Evolutionary conservation across 2,329 filamentous ascomycete species (phyloP).

Genomic region (Penicillium thymicola): DNA sequence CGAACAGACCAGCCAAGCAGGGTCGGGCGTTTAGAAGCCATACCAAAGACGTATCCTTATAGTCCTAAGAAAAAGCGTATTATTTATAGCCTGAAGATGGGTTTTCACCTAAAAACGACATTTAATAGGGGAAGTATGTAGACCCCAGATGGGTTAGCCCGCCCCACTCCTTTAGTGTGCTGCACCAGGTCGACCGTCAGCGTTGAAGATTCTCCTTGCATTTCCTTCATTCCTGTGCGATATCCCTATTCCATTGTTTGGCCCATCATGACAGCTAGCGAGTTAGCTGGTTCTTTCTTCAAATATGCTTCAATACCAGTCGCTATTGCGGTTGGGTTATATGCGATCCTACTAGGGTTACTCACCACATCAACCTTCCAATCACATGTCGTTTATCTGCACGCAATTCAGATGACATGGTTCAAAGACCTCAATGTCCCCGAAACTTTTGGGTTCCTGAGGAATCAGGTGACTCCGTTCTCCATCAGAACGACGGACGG

Average conservation of each 20-base stretch:
- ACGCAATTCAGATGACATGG: constrained; percentile 55
- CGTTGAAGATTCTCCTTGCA: not conserved
- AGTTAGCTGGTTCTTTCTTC: not conserved
- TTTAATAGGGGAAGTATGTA: not conserved
- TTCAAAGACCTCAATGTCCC: constrained; percentile 50
- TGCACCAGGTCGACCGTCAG: not conserved
- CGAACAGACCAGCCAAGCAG: not conserved
- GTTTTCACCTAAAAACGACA: not conserved
- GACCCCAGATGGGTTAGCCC: not conserved
- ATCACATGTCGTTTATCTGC: constrained; percentile 56
- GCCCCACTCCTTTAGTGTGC: not conserved
- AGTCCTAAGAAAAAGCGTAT: not conserved
- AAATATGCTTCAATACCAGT: constrained; percentile 1
- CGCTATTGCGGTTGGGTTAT: constrained; percentile 32
- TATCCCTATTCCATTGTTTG: not conserved
- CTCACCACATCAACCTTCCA: constrained; percentile 49
- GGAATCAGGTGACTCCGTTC: constrained; percentile 51
- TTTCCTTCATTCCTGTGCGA: not conserved
- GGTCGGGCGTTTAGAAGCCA: not conserved
- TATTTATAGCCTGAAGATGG: not conserved
- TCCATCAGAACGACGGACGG: constrained; percentile 43
- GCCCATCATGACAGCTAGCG: not conserved
- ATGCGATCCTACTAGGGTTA: constrained; percentile 46
- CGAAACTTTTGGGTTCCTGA: constrained; percentile 49
- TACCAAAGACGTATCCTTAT: not conserved